Conservation (phyloP, 345 rosid species). For the Kandelia obovata region DNA sequence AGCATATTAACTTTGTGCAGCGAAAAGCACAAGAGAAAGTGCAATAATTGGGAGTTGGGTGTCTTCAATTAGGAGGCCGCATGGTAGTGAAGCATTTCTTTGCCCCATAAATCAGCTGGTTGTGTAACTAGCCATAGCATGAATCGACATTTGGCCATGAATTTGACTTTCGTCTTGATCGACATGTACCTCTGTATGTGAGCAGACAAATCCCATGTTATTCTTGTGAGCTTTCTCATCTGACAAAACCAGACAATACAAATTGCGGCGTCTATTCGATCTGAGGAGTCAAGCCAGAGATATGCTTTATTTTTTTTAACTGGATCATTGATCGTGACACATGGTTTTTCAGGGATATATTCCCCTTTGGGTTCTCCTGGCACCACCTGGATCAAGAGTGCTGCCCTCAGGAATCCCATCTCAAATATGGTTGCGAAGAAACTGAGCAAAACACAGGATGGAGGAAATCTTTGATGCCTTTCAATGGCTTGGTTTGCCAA, state of each 20-base stretch:
- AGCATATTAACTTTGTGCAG: no score
- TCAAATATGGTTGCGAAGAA: constrained; percentile 48
- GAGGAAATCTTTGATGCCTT: constrained; percentile 68
- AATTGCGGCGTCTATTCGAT: not conserved
- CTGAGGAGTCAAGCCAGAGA: not conserved
- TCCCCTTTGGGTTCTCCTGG: constrained; percentile 85
- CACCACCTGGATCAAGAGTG: constrained; percentile 53
- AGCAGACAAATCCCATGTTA: constrained; percentile 27
- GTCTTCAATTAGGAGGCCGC: no score
- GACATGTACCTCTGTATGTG: constrained; percentile 56
- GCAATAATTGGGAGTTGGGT: no score
- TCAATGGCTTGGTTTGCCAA: constrained; percentile 64
- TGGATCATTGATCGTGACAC: not conserved
- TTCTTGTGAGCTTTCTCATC: not conserved
- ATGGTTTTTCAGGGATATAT: constrained; percentile 51
- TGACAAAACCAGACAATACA: no score
- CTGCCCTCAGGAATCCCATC: constrained; percentile 52
- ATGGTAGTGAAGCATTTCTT: no score
- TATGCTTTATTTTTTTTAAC: no score
- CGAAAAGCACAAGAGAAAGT: no score
- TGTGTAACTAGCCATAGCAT: no score
- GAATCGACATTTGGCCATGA: no score
- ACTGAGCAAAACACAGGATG: constrained; percentile 72
- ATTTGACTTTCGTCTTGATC: no score
- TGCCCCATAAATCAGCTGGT: no score